Base-by-base conservation (phyloP, 352 stramenopile species). In the Pythium dissotocum region DNA sequence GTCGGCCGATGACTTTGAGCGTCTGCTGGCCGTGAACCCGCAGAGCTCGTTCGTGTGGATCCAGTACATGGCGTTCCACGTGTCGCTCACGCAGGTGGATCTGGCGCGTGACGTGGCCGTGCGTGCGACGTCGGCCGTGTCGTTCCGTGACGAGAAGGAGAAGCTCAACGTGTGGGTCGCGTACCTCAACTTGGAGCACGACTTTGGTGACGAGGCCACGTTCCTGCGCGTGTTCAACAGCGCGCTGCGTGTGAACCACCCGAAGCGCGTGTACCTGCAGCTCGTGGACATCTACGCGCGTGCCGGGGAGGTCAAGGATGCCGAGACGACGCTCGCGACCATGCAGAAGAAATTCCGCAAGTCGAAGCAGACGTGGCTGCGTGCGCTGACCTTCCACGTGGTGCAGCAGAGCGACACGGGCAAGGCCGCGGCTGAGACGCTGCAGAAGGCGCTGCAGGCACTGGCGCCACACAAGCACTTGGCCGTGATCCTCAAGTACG, bases 81-180 rank as follows among this genome's bases (percentile, higher is more conserved):
- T 99, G 36, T 98, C 93, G 42, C 77, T 98, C 24, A 98, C 94
- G 38, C 94, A 99, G 68, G 87, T 98, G 56, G 88, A 91, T 9
- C 78, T 96, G 51, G 96, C 95, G 33, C 89, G 96, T 10, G 93
- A 96, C 71, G 95, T 99, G 56, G 97, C 95, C 0, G 79, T 94
- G 48, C 88, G 94, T 51, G 96, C 96, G 8, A 97, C 97, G 35
- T 93, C 97, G 28, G 89, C 92, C 38, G 96, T 99, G 42, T 97
- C 97, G 65, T 98, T 98, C 77, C 89, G 94, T 42, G 83, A 98
- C 63, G 96, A 98, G 72, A 91, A 95, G 64, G 96, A 99, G 72
- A 99, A 98, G 81, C 81, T 98, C 57, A 99, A 99, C 74, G 94
- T 98, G 12, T 99, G 95, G 95, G 88, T 97, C 33, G 97, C 96